Conservation (phyloP, 495 filamentous ascomycete genomes). For the Geoglossum glabrum region DNA sequence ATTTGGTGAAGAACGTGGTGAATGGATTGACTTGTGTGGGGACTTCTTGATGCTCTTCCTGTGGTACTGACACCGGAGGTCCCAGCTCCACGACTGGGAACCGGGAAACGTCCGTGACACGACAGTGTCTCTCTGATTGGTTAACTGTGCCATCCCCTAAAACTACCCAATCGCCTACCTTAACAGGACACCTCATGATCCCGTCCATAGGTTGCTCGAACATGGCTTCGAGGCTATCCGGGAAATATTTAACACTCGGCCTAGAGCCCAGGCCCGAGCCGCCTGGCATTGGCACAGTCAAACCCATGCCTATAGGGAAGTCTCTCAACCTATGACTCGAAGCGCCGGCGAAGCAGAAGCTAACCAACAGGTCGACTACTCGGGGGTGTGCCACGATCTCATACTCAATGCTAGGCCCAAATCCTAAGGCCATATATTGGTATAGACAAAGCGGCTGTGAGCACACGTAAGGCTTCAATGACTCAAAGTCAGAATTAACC, state of each 20-base stretch:
- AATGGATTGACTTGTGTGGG: neutral
- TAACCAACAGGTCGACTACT: constrained; percentile 72
- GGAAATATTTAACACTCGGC: constrained; percentile 3
- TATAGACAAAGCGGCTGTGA: constrained; percentile 61
- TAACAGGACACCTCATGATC: constrained; percentile 18
- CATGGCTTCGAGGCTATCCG: neutral
- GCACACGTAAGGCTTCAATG: constrained; percentile 88
- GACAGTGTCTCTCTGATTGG: neutral
- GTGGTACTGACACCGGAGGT: neutral
- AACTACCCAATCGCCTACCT: constrained; percentile 39
- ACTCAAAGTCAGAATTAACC: constrained; percentile 50
- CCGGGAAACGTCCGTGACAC: neutral
- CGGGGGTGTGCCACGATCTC: constrained; percentile 64
- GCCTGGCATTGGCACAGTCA: constrained; percentile 35
- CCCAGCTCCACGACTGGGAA: neutral
- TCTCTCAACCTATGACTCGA: constrained; percentile 25
- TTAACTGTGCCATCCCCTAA: constrained; percentile 6
- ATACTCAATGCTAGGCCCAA: constrained; percentile 70
- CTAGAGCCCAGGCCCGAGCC: too few relatives aligned
- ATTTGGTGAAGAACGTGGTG: constrained; percentile 11
- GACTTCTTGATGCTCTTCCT: neutral
- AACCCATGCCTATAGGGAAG: constrained; percentile 46
- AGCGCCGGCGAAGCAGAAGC: constrained; percentile 55
- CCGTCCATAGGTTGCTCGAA: neutral
- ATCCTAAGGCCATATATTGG: constrained; percentile 77